Evolutionary conservation across 1,284 basidiomycete genomes (phyloP).

Genomic region (Stygiomarasmius scandens): DNA sequence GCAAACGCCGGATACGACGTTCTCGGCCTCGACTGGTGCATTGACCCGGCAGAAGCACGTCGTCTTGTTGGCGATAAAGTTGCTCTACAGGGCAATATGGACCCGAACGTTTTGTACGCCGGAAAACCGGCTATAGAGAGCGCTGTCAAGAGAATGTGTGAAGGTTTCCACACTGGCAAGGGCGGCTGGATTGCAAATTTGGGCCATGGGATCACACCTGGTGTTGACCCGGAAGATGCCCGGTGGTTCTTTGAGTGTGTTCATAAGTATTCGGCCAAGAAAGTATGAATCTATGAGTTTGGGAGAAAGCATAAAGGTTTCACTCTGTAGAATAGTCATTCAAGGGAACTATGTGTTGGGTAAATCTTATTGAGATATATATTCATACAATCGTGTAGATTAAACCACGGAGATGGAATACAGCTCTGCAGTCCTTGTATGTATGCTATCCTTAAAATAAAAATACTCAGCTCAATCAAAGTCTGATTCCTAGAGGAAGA

Average conservation of each 20-base stretch:
- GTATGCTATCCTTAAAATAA: not conserved
- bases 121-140: constrained; percentile 86
- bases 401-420: not conserved
- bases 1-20: constrained; percentile 77
- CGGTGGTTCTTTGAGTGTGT: constrained; percentile 90
- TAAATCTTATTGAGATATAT: constrained; percentile 1
- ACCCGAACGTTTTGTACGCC: constrained; percentile 88
- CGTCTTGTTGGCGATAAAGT: constrained; percentile 62
- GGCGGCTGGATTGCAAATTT: constrained; percentile 93
- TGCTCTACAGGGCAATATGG: constrained; percentile 93
- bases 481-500: not conserved
- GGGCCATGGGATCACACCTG: constrained; percentile 97
- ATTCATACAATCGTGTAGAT: constrained; percentile 5
- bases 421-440: constrained; percentile 1
- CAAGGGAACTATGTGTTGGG: not conserved
- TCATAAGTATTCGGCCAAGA: constrained; percentile 72
- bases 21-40: constrained; percentile 88
- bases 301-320: not conserved
- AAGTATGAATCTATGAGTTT: not conserved
- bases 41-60: constrained; percentile 75
- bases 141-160: constrained; percentile 84
- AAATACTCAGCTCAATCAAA: not conserved
- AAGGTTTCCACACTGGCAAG: constrained; percentile 68
- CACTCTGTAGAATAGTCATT: not conserved
- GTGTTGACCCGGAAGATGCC: constrained; percentile 90